Evolutionary conservation across 495 filamentous ascomycete genomes (phyloP).

Genomic region (Staphylotrichum longicolle): DNA sequence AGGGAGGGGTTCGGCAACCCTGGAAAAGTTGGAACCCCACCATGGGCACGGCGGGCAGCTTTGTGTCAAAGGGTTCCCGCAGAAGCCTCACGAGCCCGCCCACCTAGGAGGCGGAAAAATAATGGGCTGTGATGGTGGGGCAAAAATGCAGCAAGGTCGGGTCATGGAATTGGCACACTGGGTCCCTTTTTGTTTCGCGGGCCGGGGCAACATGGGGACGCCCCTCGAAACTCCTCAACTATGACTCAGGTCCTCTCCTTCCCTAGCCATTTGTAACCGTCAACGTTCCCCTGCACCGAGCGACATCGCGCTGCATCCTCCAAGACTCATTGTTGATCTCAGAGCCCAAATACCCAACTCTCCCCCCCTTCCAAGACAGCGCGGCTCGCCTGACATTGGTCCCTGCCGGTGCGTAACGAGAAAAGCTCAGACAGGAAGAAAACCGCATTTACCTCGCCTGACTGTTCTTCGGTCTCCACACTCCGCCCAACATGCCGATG

Average conservation of each 20-base stretch:
- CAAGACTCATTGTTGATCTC: neutral
- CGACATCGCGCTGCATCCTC: neutral
- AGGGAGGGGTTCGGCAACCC: too few relatives aligned
- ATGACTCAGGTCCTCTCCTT: slow-evolving; percentile 25
- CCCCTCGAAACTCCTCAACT: slow-evolving; percentile 16
- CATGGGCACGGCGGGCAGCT: neutral
- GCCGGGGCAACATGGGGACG: slow-evolving; percentile 7
- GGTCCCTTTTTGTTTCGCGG: slow-evolving; percentile 20
- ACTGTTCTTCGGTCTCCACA: neutral
- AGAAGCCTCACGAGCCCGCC: slow-evolving; percentile 2
- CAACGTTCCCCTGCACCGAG: neutral
- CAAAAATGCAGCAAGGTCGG: slow-evolving; percentile 9
- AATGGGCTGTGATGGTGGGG: slow-evolving; percentile 15
- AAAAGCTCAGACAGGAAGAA: slow-evolving; percentile 3
- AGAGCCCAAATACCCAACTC: neutral
- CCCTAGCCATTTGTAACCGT: slow-evolving; percentile 10
- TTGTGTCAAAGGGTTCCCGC: neutral
- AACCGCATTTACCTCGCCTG: neutral
- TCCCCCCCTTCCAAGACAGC: too few relatives aligned
- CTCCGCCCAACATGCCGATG: slow-evolving; percentile 36
- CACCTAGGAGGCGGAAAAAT: slow-evolving; percentile 1
- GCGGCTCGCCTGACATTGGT: neutral
- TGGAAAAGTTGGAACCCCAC: slow-evolving; percentile 1
- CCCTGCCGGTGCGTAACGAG: neutral
- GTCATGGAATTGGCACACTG: slow-evolving; percentile 1